Conservation (phyloP, 768 basidiomycete species). For the Mycena rebaudengoi region DNA sequence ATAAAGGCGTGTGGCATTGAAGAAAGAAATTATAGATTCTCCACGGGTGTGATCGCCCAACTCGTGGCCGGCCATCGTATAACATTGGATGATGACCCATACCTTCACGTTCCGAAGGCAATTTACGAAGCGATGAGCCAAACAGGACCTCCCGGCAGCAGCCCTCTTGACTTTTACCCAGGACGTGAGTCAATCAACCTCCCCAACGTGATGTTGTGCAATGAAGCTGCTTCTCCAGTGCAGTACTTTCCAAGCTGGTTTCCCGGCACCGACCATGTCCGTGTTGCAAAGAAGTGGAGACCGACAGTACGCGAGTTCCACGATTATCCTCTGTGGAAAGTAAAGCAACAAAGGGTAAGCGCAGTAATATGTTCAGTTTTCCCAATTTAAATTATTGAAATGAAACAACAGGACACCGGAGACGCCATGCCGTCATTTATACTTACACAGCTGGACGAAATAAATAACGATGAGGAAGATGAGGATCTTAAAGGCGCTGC, state of each 20-base stretch:
- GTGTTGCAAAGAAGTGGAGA: background rate
- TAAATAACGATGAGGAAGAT: background rate
- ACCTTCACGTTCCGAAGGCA: slow-evolving; percentile 39
- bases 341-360: slow-evolving; percentile 28
- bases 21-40: slow-evolving; percentile 8
- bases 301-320: background rate
- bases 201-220: background rate
- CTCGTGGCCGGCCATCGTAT: slow-evolving; percentile 44
- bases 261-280: slow-evolving; percentile 37
- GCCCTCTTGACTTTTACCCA: slow-evolving; percentile 37
- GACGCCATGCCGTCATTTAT: slow-evolving; percentile 4
- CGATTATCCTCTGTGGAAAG: background rate
- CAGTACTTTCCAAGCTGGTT: slow-evolving; percentile 44
- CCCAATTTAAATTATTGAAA: too few species aligned
- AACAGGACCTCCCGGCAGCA: slow-evolving; percentile 20
- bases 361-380: background rate
- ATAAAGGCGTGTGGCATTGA: too few species aligned
- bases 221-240: slow-evolving; percentile 27
- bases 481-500: slow-evolving; percentile 1
- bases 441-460: background rate
- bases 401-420: background rate
- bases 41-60: slow-evolving; percentile 29
- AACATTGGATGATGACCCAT: slow-evolving; percentile 43
- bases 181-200: slow-evolving; percentile 36
- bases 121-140: slow-evolving; percentile 30